phyloP scores from a whole-genome alignment of 2,329 filamentous ascomycete species.

The Trichoderma oligosporum region DNA sequence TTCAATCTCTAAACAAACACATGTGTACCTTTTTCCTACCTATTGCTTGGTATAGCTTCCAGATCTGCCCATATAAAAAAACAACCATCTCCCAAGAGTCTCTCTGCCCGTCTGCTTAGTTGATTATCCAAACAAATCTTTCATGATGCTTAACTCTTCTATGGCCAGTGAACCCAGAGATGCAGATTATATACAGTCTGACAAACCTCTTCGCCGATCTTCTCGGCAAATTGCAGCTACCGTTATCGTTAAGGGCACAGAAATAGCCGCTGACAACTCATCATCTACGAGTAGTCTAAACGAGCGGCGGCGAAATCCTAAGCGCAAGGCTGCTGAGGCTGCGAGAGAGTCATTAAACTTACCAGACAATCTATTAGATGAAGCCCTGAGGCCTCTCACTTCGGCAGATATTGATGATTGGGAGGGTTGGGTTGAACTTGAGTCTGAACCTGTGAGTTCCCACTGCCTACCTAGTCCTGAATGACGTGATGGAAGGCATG shows the following conservation, averaged over 20 bases:
- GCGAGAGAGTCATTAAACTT: conserved; percentile 30
- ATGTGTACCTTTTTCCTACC: not conserved
- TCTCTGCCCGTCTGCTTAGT: too few relatives aligned
- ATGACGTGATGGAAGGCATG: too few relatives aligned
- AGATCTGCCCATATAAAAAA: not conserved
- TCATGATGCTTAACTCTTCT: not conserved
- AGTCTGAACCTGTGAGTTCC: conserved; percentile 76
- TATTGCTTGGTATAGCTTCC: not conserved
- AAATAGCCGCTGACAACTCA: conserved; percentile 1
- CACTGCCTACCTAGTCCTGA: not conserved
- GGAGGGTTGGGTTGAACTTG: conserved; percentile 77
- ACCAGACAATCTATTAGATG: conserved; percentile 42
- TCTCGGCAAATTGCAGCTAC: not conserved
- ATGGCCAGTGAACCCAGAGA: not conserved
- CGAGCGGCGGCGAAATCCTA: conserved; percentile 38
- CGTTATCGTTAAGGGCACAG: not conserved
- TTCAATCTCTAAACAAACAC: not conserved
- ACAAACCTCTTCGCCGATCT: conserved; percentile 15
- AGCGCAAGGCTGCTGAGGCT: conserved; percentile 42
- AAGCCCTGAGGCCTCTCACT: conserved; percentile 46
- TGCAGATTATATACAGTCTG: not conserved
- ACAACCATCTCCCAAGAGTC: not conserved
- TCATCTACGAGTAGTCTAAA: conserved; percentile 19
- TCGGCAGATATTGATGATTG: conserved; percentile 56
- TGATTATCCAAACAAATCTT: not conserved